Evolutionary conservation across 495 filamentous ascomycete genomes (phyloP).

Genomic region (Zalerion maritima): DNA sequence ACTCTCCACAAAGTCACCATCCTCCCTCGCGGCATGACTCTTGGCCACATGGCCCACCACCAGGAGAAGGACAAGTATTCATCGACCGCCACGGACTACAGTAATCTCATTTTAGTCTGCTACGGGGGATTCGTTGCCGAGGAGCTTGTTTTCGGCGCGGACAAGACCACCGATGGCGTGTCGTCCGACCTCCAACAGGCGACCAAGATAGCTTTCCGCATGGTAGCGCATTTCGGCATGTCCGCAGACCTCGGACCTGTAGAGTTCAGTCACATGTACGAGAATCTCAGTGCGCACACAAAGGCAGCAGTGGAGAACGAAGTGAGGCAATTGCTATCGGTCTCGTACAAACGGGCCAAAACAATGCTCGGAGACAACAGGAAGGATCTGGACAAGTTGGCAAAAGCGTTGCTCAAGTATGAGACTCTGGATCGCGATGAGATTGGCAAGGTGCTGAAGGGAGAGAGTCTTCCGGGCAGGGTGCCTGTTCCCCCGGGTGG

Average conservation of each 20-base stretch:
- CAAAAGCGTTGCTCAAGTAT: constrained; percentile 82
- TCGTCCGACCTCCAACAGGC: constrained; percentile 66
- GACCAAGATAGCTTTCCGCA: constrained; percentile 61
- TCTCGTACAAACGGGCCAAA: constrained; percentile 58
- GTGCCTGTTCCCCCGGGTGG: constrained; percentile 30
- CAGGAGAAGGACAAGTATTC: constrained; percentile 85
- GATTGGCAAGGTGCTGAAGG: constrained; percentile 72
- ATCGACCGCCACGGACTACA: constrained; percentile 53
- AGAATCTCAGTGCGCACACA: constrained; percentile 69
- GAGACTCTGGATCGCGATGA: constrained; percentile 80
- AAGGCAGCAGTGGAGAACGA: constrained; percentile 73
- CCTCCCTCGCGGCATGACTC: constrained; percentile 70
- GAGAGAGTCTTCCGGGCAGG: constrained; percentile 57
- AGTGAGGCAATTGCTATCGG: constrained; percentile 72
- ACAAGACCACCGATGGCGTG: constrained; percentile 75
- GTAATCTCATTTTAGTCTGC: constrained; percentile 63
- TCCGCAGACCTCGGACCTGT: constrained; percentile 79
- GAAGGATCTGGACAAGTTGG: constrained; percentile 72
- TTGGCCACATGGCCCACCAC: constrained; percentile 73
- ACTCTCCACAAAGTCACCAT: constrained; percentile 93
- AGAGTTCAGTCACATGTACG: constrained; percentile 64
- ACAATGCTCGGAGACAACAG: constrained; percentile 54
- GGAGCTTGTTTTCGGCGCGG: constrained; percentile 76
- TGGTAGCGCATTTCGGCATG: constrained; percentile 83
- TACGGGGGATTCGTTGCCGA: constrained; percentile 93